phyloP scores from a whole-genome alignment of 345 rosid species.

The Pistacia atlantica region DNA sequence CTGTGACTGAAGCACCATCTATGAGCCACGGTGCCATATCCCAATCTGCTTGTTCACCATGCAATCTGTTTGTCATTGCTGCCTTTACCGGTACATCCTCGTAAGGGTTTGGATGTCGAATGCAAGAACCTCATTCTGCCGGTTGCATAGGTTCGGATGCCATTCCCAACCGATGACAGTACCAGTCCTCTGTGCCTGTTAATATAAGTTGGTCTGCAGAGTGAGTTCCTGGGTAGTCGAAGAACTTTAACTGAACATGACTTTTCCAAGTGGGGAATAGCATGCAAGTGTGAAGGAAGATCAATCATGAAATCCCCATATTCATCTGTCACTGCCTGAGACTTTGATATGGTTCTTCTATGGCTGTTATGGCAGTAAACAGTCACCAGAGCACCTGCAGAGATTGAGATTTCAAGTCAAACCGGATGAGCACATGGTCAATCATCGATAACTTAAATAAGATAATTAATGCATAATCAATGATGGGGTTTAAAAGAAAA shows the following conservation, averaged over 20 bases:
- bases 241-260: constrained; percentile 37
- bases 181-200: constrained; percentile 32
- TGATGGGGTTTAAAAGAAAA: too few relatives aligned
- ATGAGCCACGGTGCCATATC: constrained; percentile 29
- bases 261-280: constrained; percentile 37
- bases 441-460: too few relatives aligned
- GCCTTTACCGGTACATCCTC: constrained; percentile 28
- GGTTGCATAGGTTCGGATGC: constrained; percentile 43
- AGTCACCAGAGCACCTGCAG: constrained; percentile 45
- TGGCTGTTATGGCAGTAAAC: constrained; percentile 32
- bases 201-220: constrained; percentile 33
- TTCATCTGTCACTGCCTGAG: constrained; percentile 38
- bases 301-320: constrained; percentile 56
- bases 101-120: constrained; percentile 32
- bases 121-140: constrained; percentile 38
- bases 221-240: constrained; percentile 28
- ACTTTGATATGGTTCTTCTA: constrained; percentile 14
- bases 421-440: not conserved
- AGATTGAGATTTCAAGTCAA: not conserved
- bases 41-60: not conserved
- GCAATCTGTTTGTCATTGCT: constrained; percentile 16
- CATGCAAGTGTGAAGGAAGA: constrained; percentile 60
- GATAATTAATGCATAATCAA: too few relatives aligned
- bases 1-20: constrained; percentile 69
- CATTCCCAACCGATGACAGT: constrained; percentile 39